A percentile compares a stretch with the other conserved stretches of the same genome.
These are phyloP conservation scores for Phytophthora europaea DNA, from an alignment of 352 stramenopile species.

Conservation along the genomic window DNA sequence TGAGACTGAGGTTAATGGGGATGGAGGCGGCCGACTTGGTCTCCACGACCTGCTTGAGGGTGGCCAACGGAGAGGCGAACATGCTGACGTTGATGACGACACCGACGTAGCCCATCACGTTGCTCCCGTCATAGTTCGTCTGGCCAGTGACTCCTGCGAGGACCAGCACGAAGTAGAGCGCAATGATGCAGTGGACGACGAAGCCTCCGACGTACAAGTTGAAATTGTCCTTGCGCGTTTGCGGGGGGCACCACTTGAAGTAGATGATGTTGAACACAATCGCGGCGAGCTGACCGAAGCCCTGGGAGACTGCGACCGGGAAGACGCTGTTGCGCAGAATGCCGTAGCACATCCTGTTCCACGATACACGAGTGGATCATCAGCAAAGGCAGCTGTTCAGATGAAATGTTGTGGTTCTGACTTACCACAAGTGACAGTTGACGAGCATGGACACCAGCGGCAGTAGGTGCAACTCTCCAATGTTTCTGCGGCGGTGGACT, in stretches of 20 bases:
- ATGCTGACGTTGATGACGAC: slow-evolving; percentile 45
- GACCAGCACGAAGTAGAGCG: slow-evolving; percentile 48
- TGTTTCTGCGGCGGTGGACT: slow-evolving; percentile 28
- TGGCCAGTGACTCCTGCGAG: slow-evolving; percentile 36
- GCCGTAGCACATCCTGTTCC: slow-evolving; percentile 34
- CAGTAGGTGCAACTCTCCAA: slow-evolving; percentile 23
- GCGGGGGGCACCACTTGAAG: slow-evolving; percentile 13
- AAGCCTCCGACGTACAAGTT: slow-evolving; percentile 11
- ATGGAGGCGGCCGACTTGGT: slow-evolving; percentile 57
- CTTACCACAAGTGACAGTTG: slow-evolving; percentile 42
- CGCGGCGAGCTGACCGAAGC: slow-evolving; percentile 22
- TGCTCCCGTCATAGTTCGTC: slow-evolving; percentile 17
- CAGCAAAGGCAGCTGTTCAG: not conserved
- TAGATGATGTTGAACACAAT: slow-evolving; percentile 36
- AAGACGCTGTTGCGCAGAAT: slow-evolving; percentile 34
- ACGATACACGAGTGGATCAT: not conserved
- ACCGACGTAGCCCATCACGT: slow-evolving; percentile 28
- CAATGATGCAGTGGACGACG: slow-evolving; percentile 24
- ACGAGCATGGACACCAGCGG: slow-evolving; percentile 23
- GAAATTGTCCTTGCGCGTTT: slow-evolving; percentile 15
- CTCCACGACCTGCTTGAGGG: slow-evolving; percentile 46
- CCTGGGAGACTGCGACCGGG: slow-evolving; percentile 30
- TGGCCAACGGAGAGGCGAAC: slow-evolving; percentile 62
- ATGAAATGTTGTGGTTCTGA: not conserved
- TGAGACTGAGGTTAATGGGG: slow-evolving; percentile 58